Evolutionary conservation across 495 filamentous ascomycete species (phyloP).

Genomic region (Aspergillus asperescens): DNA sequence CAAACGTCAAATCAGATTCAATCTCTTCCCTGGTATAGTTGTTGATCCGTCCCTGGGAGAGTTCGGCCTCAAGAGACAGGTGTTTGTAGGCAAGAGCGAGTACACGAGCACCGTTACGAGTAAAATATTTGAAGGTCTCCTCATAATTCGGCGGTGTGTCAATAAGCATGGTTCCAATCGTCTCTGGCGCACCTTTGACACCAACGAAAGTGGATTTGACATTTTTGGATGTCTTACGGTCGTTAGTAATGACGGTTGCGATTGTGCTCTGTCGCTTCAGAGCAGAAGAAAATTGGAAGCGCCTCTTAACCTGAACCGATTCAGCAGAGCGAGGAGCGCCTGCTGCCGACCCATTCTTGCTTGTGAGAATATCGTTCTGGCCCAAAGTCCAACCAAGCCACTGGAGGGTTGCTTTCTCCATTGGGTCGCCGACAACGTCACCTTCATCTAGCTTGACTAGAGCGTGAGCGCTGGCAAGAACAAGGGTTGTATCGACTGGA

Average conservation of each 20-base stretch:
- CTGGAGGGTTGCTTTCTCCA: constrained; percentile 92
- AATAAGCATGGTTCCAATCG: constrained; percentile 86
- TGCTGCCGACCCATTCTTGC: constrained; percentile 43
- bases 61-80: constrained; percentile 70
- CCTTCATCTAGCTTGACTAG: constrained; percentile 95
- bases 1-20: constrained; percentile 78
- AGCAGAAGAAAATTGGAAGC: constrained; percentile 97
- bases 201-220: constrained; percentile 77
- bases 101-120: constrained; percentile 87
- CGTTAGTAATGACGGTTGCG: constrained; percentile 64
- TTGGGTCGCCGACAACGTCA: constrained; percentile 94
- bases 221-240: constrained; percentile 66
- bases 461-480: constrained; percentile 92
- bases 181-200: constrained; percentile 97
- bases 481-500: constrained; percentile 78
- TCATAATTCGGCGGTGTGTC: constrained; percentile 84
- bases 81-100: constrained; percentile 92
- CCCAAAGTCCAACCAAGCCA: constrained; percentile 90
- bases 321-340: constrained; percentile 45
- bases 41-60: constrained; percentile 81
- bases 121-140: constrained; percentile 98
- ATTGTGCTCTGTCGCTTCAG: constrained; percentile 95
- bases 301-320: constrained; percentile 83
- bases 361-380: constrained; percentile 70
- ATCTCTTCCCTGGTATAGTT: constrained; percentile 88